Conservation (phyloP, 2,329 filamentous ascomycete genomes). For the Colletotrichum orchidophilum region DNA sequence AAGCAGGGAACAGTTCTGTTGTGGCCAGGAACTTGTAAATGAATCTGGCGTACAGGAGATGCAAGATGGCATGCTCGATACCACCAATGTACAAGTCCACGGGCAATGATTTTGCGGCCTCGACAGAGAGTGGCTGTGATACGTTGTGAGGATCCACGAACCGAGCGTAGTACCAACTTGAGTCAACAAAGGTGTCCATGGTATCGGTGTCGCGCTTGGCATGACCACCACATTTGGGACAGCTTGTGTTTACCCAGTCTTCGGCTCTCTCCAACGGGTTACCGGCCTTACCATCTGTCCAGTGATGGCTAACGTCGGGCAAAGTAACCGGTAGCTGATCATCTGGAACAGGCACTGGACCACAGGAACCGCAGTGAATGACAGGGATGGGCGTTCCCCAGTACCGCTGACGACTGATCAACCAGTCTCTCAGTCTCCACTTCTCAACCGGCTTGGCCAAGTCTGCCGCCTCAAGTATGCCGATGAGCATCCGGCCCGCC, state of each 20-base stretch:
- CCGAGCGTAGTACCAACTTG: conserved; percentile 91
- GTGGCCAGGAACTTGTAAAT: conserved; percentile 85
- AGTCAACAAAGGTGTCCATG: conserved; percentile 97
- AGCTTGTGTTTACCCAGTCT: conserved; percentile 79
- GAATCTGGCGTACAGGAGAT: conserved; percentile 89
- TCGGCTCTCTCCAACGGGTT: conserved; percentile 79
- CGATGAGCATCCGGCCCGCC: conserved; percentile 69
- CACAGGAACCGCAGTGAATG: conserved; percentile 81
- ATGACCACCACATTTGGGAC: conserved; percentile 75
- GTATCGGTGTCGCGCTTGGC: conserved; percentile 90
- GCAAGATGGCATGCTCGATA: conserved; percentile 89
- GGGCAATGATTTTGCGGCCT: conserved; percentile 69
- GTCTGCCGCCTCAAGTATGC: conserved; percentile 61
- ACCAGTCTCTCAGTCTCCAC: conserved; percentile 88
- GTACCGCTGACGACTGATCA: conserved; percentile 91
- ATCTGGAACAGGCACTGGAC: conserved; percentile 80
- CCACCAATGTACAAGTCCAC: conserved; percentile 92
- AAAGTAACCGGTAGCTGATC: conserved; percentile 80
- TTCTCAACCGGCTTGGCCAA: conserved; percentile 73
- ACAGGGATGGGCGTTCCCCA: conserved; percentile 94
- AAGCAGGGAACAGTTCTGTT: conserved; percentile 56
- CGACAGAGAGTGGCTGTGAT: conserved; percentile 68
- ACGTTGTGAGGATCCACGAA: conserved; percentile 78
- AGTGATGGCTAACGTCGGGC: conserved; percentile 74
- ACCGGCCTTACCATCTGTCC: conserved; percentile 74